These are phyloP conservation scores for Styphnolobium japonicum DNA, from an alignment of 306 rosid species.

Conservation along the genomic window DNA sequence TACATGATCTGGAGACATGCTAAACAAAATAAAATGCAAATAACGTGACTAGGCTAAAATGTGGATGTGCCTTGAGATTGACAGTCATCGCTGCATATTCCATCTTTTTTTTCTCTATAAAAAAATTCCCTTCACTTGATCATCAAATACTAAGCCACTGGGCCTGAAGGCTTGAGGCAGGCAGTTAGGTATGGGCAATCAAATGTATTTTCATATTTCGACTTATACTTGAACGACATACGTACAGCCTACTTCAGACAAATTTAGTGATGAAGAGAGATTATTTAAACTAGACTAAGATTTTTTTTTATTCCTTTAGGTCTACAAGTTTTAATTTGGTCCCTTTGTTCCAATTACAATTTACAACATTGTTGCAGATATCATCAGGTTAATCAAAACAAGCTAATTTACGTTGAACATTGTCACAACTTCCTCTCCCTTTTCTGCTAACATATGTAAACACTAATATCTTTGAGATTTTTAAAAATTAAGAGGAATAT, in stretches of 20 bases:
- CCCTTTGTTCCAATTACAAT: neutral
- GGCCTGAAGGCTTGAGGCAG: too few species aligned
- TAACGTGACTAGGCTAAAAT: neutral
- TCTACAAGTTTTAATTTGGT: neutral
- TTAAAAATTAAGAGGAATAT: too few species aligned
- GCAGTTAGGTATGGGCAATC: too few species aligned
- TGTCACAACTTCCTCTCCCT: neutral
- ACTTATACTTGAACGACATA: neutral
- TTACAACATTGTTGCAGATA: neutral
- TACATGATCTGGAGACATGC: neutral
- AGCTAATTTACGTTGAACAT: neutral
- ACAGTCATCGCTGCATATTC: too few species aligned
- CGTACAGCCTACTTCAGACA: neutral
- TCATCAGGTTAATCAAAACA: neutral
- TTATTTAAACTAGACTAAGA: neutral
- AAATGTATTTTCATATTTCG: too few species aligned
- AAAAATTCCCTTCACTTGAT: too few species aligned
- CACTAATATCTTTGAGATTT: too few species aligned
- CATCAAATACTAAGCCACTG: too few species aligned
- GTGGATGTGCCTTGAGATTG: too few species aligned
- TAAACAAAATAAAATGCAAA: neutral
- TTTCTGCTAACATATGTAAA: neutral
- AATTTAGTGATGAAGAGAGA: neutral
- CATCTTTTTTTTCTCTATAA: too few species aligned
- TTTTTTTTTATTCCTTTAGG: neutral